Conservation (phyloP, 495 filamentous ascomycete genomes). For the Tuber calosporum region DNA sequence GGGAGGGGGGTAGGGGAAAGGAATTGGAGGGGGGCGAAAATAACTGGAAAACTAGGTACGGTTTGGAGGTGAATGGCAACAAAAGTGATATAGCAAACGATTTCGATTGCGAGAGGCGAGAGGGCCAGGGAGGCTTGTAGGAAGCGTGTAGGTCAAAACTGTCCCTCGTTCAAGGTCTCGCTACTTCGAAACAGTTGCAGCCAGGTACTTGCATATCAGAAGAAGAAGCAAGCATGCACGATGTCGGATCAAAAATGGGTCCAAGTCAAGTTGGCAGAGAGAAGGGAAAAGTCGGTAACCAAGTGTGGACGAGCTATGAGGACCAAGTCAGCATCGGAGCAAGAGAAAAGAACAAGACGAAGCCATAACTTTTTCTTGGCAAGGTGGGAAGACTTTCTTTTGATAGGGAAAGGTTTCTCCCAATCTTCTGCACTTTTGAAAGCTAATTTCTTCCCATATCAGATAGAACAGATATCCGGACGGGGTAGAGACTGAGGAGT, state of each 20-base stretch:
- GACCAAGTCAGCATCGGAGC: conserved; percentile 26
- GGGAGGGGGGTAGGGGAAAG: not conserved
- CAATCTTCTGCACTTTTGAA: not conserved
- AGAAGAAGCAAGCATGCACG: not conserved
- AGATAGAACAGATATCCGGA: not conserved
- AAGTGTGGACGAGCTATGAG: conserved; percentile 26
- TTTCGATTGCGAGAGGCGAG: not conserved
- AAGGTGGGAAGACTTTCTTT: conserved; percentile 14
- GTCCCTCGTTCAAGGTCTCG: not conserved
- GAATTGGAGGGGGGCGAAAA: not conserved
- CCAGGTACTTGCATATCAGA: conserved; percentile 10
- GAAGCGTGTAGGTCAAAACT: not conserved
- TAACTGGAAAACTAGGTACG: not conserved
- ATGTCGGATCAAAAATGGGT: not conserved
- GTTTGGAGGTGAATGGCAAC: not conserved
- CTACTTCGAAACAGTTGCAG: conserved; percentile 20
- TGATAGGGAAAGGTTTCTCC: conserved; percentile 8
- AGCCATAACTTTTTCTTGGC: conserved; percentile 21
- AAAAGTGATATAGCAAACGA: conserved; percentile 4
- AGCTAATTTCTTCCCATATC: not conserved
- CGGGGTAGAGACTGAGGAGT: not conserved
- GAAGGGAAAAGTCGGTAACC: not conserved
- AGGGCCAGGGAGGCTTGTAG: not conserved
- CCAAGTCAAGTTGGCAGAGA: conserved; percentile 12
- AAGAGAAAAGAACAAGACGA: not conserved